phyloP scores from a whole-genome alignment of 768 basidiomycete genomes.

The Zangia roseola region DNA sequence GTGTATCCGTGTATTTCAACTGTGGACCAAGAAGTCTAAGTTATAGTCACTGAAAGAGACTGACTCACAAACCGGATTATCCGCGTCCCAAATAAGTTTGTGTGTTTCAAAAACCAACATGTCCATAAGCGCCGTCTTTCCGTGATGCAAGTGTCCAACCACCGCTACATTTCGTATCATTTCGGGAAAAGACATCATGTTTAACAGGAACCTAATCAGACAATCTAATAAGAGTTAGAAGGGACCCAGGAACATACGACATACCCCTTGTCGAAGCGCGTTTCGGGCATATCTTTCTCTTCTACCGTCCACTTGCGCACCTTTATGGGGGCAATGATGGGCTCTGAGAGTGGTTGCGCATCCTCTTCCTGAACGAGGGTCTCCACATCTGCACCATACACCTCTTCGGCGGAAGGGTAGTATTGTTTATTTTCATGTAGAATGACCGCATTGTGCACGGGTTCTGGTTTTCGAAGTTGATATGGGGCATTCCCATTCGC shows the following conservation, averaged over 20 bases:
- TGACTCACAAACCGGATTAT: slow-evolving; percentile 65
- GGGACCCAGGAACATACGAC: slow-evolving; percentile 23
- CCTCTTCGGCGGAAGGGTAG: slow-evolving; percentile 88
- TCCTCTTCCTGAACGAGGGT: slow-evolving; percentile 98
- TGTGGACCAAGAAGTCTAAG: slow-evolving; percentile 35
- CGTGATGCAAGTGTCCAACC: slow-evolving; percentile 96
- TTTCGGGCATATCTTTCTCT: slow-evolving; percentile 94
- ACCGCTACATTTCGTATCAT: slow-evolving; percentile 97
- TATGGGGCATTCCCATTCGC: not conserved
- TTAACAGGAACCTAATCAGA: slow-evolving; percentile 76
- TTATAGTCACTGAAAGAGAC: slow-evolving; percentile 7
- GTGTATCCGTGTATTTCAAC: slow-evolving; percentile 96
- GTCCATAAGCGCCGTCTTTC: slow-evolving; percentile 95
- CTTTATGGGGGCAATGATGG: slow-evolving; percentile 94
- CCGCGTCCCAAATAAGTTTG: slow-evolving; percentile 90
- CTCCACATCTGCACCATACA: slow-evolving; percentile 94
- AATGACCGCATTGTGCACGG: slow-evolving; percentile 77
- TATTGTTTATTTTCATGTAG: slow-evolving; percentile 99
- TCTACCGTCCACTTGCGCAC: slow-evolving; percentile 93
- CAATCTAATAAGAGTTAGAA: slow-evolving; percentile 7
- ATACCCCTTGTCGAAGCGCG: slow-evolving; percentile 96
- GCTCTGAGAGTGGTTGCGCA: slow-evolving; percentile 90
- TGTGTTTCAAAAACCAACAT: slow-evolving; percentile 98
- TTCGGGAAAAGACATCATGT: slow-evolving; percentile 86
- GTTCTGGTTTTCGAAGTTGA: slow-evolving; percentile 47